Conservation (phyloP, 2,329 filamentous ascomycete genomes). For the Trichoderma asperellum region DNA sequence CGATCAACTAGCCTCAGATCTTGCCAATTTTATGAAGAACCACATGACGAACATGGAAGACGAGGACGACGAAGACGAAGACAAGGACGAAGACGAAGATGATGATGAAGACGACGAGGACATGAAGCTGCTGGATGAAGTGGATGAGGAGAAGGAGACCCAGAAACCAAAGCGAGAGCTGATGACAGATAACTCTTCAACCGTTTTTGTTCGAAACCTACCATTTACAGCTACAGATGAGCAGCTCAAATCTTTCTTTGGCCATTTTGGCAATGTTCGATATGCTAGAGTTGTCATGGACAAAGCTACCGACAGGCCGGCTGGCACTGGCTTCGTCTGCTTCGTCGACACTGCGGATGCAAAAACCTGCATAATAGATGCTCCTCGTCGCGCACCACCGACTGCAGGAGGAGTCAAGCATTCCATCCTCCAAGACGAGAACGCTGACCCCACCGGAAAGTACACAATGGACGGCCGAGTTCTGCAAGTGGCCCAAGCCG, state of each 20-base stretch:
- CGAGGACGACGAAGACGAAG: constrained; percentile 57
- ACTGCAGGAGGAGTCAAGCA: constrained; percentile 62
- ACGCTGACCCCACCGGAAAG: constrained; percentile 75
- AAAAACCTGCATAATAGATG: constrained; percentile 72
- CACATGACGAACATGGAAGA: constrained; percentile 62
- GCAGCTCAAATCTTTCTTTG: constrained; percentile 81
- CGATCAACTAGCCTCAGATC: constrained; percentile 49
- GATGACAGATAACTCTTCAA: constrained; percentile 69
- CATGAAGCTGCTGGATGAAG: constrained; percentile 44
- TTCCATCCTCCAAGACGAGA: constrained; percentile 87
- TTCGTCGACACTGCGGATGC: constrained; percentile 81
- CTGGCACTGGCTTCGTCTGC: constrained; percentile 93
- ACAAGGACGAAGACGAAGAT: constrained; percentile 48
- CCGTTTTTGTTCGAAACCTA: constrained; percentile 90
- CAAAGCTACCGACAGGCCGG: constrained; percentile 79
- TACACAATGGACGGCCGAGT: constrained; percentile 93
- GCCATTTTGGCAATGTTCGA: constrained; percentile 81
- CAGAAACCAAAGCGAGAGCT: constrained; percentile 44
- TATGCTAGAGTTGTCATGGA: constrained; percentile 94
- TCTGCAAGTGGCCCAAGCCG: constrained; percentile 80
- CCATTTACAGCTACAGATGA: constrained; percentile 88
- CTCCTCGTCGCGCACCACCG: constrained; percentile 63
- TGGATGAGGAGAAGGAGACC: constrained; percentile 37
- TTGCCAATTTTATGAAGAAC: constrained; percentile 62
- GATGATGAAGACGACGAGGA: constrained; percentile 48